Base-by-base conservation (phyloP, 371 early-diverging fungal species). In the Apophysomyces variabilis region DNA sequence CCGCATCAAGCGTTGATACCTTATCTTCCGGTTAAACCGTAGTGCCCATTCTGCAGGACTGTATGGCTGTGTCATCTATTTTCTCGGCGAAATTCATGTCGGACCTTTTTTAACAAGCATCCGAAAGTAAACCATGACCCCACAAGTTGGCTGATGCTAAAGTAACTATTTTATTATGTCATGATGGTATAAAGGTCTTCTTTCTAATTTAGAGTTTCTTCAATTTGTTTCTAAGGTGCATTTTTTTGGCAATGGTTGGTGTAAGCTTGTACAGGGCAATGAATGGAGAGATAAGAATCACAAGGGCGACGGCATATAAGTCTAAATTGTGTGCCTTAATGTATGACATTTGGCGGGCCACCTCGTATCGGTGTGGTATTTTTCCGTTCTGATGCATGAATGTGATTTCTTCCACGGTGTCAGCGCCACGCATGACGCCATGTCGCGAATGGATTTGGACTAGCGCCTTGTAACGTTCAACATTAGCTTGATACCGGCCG, bases 301-400 rank as follows among this genome's bases (percentile, higher is more conserved):
- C 21, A 8, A 50, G 7, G 4, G 11, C 4, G 8, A 50, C 21
- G 21, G 54, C 54, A 45, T 68, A 62, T 12, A 74, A 18, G 56
- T 77, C 78, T 14, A 72, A 12, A 36, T 72, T 74, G 37, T 70
- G 58, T 13, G 70, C 64, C 41, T 74, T 74, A 4, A 74, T 41
- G 56, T 47, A 77, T 16, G 72, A 69, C 68, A 77, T 64, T 12
- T 72, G 57, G 13, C 66, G 57, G 32, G 68, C 46, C 5, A 44
- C 72, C 12, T 68, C 68, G 14, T 43, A 38, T 4, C 72, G 64
- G 46, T 72, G 64, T 3, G 41, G 41, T 39, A 68, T 37, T 18
- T 44, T 36, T 1, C 70, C 70, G 21, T 67, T 7, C 38, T 65
- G 38, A 12, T 46, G 14, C 13, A 26, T n/a, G 65, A 66, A 77